phyloP scores from a whole-genome alignment of 441 rosid species.

The Populus tomentosa region DNA sequence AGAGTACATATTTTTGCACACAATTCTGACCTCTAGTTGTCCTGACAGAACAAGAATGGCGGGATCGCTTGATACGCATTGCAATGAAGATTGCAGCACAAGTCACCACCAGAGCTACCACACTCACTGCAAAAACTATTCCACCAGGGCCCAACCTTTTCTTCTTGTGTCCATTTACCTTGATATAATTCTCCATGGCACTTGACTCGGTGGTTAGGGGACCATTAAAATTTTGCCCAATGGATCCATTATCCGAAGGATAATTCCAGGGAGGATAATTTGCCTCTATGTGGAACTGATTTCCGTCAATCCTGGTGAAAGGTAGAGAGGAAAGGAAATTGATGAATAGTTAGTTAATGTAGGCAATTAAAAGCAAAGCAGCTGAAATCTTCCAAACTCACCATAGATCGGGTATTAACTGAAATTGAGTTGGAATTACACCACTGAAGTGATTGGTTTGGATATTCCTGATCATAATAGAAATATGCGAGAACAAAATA shows the following conservation, averaged over 20 bases:
- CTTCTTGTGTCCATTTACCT: slow-evolving; percentile 38
- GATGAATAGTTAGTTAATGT: slow-evolving; percentile 1
- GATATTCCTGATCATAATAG: slow-evolving; percentile 54
- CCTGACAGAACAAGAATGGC: slow-evolving; percentile 34
- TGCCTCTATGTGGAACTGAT: slow-evolving; percentile 50
- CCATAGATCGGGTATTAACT: slow-evolving; percentile 83
- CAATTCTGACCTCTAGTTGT: slow-evolving; percentile 43
- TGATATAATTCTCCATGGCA: slow-evolving; percentile 61
- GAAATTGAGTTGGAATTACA: slow-evolving; percentile 78
- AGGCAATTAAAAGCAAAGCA: slow-evolving; percentile 12
- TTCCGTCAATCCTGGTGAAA: slow-evolving; percentile 75
- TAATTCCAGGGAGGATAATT: slow-evolving; percentile 77
- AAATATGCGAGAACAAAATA: slow-evolving; percentile 19
- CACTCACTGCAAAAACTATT: slow-evolving; percentile 56
- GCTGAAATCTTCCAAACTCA: slow-evolving; percentile 27
- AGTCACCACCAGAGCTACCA: slow-evolving; percentile 51
- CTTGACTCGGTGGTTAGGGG: slow-evolving; percentile 70
- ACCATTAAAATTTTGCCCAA: slow-evolving; percentile 45
- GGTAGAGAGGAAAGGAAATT: slow-evolving; percentile 16
- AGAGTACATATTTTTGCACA: not conserved
- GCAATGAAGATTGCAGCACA: slow-evolving; percentile 51
- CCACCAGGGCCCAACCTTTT: slow-evolving; percentile 56
- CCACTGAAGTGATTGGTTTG: slow-evolving; percentile 84
- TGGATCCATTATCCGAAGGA: slow-evolving; percentile 52
- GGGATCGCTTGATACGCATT: slow-evolving; percentile 36